These are phyloP conservation scores for Aspergillus jensenii DNA, from an alignment of 2,329 filamentous ascomycete species.

Conservation along the genomic window DNA sequence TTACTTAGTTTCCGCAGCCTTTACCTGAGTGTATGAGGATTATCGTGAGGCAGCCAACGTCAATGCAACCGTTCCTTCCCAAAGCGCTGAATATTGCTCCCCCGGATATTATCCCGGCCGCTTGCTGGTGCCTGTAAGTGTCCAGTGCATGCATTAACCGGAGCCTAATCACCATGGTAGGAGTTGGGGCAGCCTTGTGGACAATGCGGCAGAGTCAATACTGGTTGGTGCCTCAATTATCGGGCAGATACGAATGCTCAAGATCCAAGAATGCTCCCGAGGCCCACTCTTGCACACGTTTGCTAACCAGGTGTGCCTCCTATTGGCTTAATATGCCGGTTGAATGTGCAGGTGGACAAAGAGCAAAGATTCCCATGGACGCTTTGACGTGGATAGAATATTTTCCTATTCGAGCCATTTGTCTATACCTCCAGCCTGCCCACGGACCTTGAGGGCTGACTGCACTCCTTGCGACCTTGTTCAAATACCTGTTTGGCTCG, in stretches of 20 bases:
- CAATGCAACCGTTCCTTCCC: conserved; percentile 9
- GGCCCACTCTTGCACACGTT: neutral
- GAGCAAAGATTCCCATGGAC: neutral
- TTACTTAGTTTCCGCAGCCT: neutral
- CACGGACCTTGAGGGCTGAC: neutral
- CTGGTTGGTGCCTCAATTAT: neutral
- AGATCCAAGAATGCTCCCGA: neutral
- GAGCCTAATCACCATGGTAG: neutral
- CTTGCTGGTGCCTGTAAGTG: neutral
- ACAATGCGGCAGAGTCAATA: neutral
- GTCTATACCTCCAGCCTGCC: neutral
- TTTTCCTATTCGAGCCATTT: conserved; percentile 1
- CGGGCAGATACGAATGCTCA: neutral
- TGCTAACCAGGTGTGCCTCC: neutral
- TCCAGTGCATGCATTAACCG: too few relatives aligned
- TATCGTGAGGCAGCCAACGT: neutral
- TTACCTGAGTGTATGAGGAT: neutral
- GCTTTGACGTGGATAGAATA: conserved; percentile 6
- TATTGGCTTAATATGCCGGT: conserved; percentile 2
- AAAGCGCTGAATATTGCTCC: neutral
- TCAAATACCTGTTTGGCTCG: neutral
- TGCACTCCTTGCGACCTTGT: neutral
- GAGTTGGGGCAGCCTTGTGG: neutral
- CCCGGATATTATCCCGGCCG: neutral
- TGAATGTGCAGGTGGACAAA: neutral